Evolutionary conservation across 2,329 filamentous ascomycete species (phyloP), one percentile per base, ranked within the genome.

Genomic region (Talaromyces sp.): DNA sequence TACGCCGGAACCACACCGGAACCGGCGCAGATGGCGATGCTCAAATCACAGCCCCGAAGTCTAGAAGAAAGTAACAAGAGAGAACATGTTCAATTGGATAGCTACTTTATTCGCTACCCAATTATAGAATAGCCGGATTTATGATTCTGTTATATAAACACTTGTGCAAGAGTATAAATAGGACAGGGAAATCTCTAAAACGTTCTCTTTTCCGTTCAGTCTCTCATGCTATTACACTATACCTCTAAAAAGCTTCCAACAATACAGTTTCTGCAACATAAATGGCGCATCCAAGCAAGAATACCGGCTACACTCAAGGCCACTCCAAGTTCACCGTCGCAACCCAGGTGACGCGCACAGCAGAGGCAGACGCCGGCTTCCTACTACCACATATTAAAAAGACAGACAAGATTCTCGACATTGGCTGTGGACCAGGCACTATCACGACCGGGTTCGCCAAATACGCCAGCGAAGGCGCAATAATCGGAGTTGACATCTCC

Each of bases 381-480:
- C 68, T 79, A 5, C 62, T 78, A n/a, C 72, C 70, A 4, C 66
- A 73, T 52, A 67, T 79, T 12, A 65, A 67, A n/a, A 69, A 71
- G 14, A 61, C 64, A 56, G 70, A 72, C 66, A 66, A 61, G n/a
- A 71, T 80, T 62, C 73, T 79, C 10, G 77, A 80, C 61, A 69
- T 79, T 5, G 77, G 77, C 26, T 79, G 77, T 64, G 77, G 77
- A 0, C 77, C 77, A 0, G 77, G 77, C 6, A 73, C 69, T 24
- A 79, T 80, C 59, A 79, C 74, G 0, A 55, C 72, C 8, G 75
- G 75, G 48, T 62, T 79, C 2, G 76, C 77, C 2, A 70, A 71
- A 35, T 55, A 62, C 32, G 71, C 74, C 1, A 72, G 73, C 0
- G 35, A 67, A 2, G 77, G 76, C 12, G 65, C 69, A 19, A 72